Evolutionary conservation across 2,329 filamentous ascomycete species (phyloP).

Genomic region (Ceratocystis ficicola): DNA sequence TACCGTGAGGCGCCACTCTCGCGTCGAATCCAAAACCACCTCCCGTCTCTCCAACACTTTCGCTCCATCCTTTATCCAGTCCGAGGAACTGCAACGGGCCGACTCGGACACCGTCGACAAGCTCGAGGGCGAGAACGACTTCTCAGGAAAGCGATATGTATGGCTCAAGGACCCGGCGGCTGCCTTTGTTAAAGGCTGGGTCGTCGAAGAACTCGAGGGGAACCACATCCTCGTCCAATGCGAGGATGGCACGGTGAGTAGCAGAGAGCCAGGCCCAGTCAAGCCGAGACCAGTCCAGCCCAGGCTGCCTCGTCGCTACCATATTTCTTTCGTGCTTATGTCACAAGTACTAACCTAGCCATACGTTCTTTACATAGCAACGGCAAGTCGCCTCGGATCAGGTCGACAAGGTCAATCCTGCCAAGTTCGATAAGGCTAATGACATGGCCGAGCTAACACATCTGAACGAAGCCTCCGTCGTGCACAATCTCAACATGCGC

Average conservation of each 20-base stretch:
- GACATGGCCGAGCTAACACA: slow-evolving; percentile 99
- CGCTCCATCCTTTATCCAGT: slow-evolving; percentile 90
- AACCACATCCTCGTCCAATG: slow-evolving; percentile 74
- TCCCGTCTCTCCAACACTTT: slow-evolving; percentile 67
- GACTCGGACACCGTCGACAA: slow-evolving; percentile 48
- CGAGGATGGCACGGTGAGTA: slow-evolving; percentile 76
- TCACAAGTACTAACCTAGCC: not conserved
- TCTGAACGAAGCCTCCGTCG: slow-evolving; percentile 92
- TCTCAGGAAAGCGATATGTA: slow-evolving; percentile 95
- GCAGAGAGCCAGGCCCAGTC: too few species aligned
- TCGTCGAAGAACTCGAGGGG: slow-evolving; percentile 65
- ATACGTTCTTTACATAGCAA: slow-evolving; percentile 44
- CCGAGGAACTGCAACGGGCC: slow-evolving; percentile 54
- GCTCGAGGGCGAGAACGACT: slow-evolving; percentile 96
- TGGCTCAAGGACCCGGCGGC: slow-evolving; percentile 82
- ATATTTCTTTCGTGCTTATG: too few species aligned
- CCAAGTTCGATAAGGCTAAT: slow-evolving; percentile 98
- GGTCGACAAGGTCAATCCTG: slow-evolving; percentile 97
- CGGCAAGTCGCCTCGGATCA: slow-evolving; percentile 73
- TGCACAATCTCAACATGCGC: slow-evolving; percentile 89
- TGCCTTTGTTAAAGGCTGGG: slow-evolving; percentile 86
- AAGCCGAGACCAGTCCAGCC: too few species aligned
- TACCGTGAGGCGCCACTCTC: slow-evolving; percentile 32
- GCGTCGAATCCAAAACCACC: slow-evolving; percentile 51
- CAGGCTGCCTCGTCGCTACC: too few species aligned